Conservation (phyloP, 352 stramenopile species). For the Peronospora destructor region DNA sequence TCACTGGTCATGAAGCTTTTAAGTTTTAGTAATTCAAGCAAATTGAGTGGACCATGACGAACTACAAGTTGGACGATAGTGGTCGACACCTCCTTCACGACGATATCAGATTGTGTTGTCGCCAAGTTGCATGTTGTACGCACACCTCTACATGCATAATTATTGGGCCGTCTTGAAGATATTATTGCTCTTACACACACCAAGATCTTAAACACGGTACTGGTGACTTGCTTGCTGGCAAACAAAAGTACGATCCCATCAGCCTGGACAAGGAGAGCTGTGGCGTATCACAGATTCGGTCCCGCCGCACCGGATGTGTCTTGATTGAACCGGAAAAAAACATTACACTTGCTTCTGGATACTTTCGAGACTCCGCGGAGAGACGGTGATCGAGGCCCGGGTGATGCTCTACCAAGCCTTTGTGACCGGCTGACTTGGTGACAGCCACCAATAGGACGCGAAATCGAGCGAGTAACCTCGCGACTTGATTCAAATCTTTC, state of each 20-base stretch:
- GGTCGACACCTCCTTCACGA: conserved; percentile 7
- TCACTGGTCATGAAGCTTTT: no score
- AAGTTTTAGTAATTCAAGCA: background rate
- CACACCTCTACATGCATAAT: background rate
- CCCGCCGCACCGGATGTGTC: conserved; percentile 15
- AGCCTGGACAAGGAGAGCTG: background rate
- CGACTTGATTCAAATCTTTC: no score
- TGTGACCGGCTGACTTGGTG: no score
- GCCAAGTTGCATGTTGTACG: conserved; percentile 11
- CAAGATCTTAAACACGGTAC: no score
- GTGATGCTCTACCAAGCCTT: no score
- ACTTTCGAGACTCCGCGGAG: no score
- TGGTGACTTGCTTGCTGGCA: background rate
- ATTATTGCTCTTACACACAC: no score
- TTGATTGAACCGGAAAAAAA: conserved; percentile 14
- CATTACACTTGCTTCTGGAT: background rate
- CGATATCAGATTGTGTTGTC: conserved; percentile 21
- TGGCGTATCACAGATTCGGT: conserved; percentile 3
- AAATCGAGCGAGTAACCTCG: no score
- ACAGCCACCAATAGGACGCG: no score
- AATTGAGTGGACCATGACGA: conserved; percentile 9
- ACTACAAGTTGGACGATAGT: conserved; percentile 9
- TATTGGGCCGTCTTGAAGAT: no score
- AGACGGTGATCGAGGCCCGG: no score
- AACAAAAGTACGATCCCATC: background rate